Evolutionary conservation across 2,329 filamentous ascomycete genomes (phyloP).

Genomic region (Aspergillus brasiliensis): DNA sequence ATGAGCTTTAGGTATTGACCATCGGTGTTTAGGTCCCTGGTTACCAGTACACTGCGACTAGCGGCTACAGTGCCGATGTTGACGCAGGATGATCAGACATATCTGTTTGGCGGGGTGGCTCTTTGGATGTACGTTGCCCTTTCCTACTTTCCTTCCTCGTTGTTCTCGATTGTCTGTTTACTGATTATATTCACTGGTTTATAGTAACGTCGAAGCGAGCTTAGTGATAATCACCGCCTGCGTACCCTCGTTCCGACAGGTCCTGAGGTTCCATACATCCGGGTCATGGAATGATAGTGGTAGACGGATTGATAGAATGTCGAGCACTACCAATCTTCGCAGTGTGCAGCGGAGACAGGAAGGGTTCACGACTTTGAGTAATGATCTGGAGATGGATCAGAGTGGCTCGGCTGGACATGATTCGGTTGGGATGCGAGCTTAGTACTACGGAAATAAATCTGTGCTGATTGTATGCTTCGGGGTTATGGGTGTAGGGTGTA

Average conservation of each 20-base stretch:
- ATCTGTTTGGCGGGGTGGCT: not conserved
- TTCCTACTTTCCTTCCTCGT: not conserved
- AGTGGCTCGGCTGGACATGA: not conserved
- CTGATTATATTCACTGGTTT: not conserved
- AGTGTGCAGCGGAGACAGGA: conserved; percentile 1
- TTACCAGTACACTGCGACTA: not conserved
- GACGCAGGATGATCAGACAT: not conserved
- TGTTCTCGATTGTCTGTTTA: not conserved
- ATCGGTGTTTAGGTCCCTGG: not conserved
- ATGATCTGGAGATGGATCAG: not conserved
- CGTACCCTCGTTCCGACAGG: not conserved
- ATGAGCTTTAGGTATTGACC: too few relatives aligned
- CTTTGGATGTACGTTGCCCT: not conserved
- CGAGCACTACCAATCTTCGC: not conserved
- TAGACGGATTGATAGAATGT: not conserved
- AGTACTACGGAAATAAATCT: not conserved
- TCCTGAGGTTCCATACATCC: not conserved
- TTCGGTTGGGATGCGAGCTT: not conserved
- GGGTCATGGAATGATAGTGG: not conserved
- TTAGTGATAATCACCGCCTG: not conserved
- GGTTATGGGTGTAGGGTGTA: too few relatives aligned
- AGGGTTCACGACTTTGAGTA: not conserved
- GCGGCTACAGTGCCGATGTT: not conserved
- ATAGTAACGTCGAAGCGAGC: conserved; percentile 2
- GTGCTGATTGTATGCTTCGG: too few relatives aligned